These are phyloP conservation scores for Rhodofomes roseus DNA, from an alignment of 1,284 basidiomycete species.

Conservation along the genomic window DNA sequence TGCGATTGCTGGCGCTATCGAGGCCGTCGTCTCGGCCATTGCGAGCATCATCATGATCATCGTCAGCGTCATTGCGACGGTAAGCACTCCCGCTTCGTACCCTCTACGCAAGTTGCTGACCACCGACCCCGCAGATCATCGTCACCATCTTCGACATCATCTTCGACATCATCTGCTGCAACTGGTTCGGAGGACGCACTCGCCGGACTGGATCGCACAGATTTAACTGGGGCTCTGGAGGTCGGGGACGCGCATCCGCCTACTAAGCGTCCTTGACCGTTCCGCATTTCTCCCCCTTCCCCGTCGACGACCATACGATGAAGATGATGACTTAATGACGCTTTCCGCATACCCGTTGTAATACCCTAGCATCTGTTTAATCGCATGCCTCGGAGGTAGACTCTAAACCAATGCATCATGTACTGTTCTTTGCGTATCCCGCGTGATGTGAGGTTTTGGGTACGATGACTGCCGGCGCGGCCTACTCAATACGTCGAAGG, in stretches of 20 bases:
- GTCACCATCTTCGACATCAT: constrained; percentile 63
- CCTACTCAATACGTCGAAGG: too few species aligned
- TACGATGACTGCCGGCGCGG: too few species aligned
- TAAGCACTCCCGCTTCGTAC: constrained; percentile 27
- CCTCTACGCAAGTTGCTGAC: background rate
- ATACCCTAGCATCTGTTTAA: background rate
- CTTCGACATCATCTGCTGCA: constrained; percentile 58
- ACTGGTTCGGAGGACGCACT: constrained; percentile 41
- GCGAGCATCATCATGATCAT: constrained; percentile 55
- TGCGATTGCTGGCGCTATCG: constrained; percentile 55
- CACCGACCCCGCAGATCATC: constrained; percentile 39
- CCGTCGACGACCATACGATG: background rate
- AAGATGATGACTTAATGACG: background rate
- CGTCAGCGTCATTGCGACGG: constrained; percentile 51
- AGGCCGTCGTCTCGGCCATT: constrained; percentile 54
- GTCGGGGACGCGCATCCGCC: background rate
- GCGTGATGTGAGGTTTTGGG: too few species aligned
- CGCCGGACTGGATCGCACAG: constrained; percentile 30
- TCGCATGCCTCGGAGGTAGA: background rate
- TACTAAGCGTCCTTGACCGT: background rate
- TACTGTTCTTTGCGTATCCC: background rate
- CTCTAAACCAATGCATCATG: background rate
- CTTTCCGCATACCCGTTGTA: background rate
- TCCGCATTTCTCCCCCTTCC: background rate
- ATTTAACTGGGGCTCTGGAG: constrained; percentile 18